Conservation (phyloP, 192 early-diverging fungal genomes). For the Coemansia sp. region DNA sequence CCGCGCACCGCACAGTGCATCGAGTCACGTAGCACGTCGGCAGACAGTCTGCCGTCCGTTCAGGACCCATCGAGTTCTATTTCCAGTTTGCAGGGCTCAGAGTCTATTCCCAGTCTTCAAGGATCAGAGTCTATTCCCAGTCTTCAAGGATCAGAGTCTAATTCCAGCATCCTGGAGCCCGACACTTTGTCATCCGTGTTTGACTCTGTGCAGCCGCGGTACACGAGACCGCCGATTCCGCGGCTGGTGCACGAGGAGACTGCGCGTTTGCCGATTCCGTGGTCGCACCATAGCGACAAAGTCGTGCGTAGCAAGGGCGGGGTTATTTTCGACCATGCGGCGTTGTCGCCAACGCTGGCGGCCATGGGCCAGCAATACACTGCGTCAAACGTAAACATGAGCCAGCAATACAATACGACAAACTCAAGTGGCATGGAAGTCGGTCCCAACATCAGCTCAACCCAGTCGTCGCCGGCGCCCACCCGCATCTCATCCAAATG, state of each 20-base stretch:
- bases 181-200: background rate
- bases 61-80: background rate
- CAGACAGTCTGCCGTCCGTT: background rate
- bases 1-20: slow-evolving; percentile 31
- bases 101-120: background rate
- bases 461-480: slow-evolving; percentile 38
- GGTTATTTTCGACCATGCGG: slow-evolving; percentile 11
- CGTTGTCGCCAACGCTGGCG: slow-evolving; percentile 13
- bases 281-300: background rate
- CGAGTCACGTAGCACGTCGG: slow-evolving; percentile 17
- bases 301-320: slow-evolving; percentile 13
- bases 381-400: background rate
- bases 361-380: slow-evolving; percentile 7
- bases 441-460: slow-evolving; percentile 39
- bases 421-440: slow-evolving; percentile 14
- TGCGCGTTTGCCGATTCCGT: slow-evolving; percentile 16
- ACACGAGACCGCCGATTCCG: slow-evolving; percentile 14
- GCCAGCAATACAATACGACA: no score
- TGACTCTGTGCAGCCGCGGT: background rate
- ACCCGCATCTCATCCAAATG: background rate
- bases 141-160: background rate
- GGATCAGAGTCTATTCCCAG: background rate
- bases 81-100: background rate
- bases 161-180: background rate
- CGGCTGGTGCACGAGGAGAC: background rate